Base-by-base conservation (phyloP, 345 rosid genomes). In the Eucalyptus tenuipes region DNA sequence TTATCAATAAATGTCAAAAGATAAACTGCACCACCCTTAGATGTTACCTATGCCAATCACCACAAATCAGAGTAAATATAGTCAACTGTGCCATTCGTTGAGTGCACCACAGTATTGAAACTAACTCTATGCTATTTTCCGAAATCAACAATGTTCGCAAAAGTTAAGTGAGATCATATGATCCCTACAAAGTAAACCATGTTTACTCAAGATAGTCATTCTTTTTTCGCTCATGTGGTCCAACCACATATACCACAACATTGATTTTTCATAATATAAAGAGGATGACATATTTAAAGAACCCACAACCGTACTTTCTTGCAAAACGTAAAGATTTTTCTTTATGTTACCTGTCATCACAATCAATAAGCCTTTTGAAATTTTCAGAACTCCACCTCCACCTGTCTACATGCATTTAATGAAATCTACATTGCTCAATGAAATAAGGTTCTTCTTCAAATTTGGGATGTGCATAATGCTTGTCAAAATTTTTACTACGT, bases 51-150 rank as follows among this genome's bases (percentile, higher is more conserved):
- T 55, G 27, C 27, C 1, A 1, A 1, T 55, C 61, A 22, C 61
- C 61, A 55, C 13, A 24, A 55, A 55, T 24, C 6, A 18, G 0
- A 55, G 61, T 55, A 6, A 24, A 55, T 4, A 55, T 55, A 55
- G 61, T 55, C 27, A 55, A 55, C 0, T 22, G 0, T 55, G 61
- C 0, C 61, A 0, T 24, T 55, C 0, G 0, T 55, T 10, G 5
- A 55, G 6, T 55, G 0, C 27, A 55, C 61, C 61, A 9, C 3
- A 10, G 0, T 55, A 55, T 2, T 24, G 0, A 55, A 24, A 55
- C 6, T 55, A 55, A 55, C 61, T 55, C 6, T 9, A 13, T 55
- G 29, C 0, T 24, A 0, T 22, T 55, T 55, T 10, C 3, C 3
- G 1, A 55, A 50, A 55, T 24, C 13, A 22, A 55, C 13, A 55